These are phyloP conservation scores for Lichtheimia ramosa DNA, from an alignment of 371 early-diverging fungal species.

Conservation along the genomic window DNA sequence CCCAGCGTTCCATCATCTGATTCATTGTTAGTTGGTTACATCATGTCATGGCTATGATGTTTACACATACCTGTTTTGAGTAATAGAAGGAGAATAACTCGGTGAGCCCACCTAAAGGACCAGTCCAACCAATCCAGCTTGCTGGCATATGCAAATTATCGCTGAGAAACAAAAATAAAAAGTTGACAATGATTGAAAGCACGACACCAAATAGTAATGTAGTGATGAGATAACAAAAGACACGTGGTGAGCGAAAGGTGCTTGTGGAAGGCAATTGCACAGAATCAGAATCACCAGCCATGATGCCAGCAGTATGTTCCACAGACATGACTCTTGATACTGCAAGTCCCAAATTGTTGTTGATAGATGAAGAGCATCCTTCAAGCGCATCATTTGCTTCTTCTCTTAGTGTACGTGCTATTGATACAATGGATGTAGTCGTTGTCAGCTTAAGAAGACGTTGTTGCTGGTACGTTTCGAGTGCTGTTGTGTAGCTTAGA, in stretches of 20 bases:
- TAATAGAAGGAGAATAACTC: slow-evolving; percentile 37
- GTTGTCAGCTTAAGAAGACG: slow-evolving; percentile 8
- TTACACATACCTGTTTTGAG: slow-evolving; percentile 24
- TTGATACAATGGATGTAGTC: background rate
- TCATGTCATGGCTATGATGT: too few relatives aligned
- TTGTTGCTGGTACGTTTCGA: slow-evolving; percentile 4
- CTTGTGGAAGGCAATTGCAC: background rate
- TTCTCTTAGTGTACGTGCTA: slow-evolving; percentile 25
- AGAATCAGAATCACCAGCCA: background rate
- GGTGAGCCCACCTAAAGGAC: slow-evolving; percentile 33
- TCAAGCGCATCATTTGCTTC: slow-evolving; percentile 41
- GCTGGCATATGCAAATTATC: slow-evolving; percentile 29
- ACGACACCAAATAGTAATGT: slow-evolving; percentile 33
- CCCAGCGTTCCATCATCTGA: slow-evolving; percentile 35
- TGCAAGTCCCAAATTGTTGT: slow-evolving; percentile 27
- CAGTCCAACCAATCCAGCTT: slow-evolving; percentile 36
- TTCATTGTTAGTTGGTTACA: background rate
- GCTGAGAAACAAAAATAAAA: slow-evolving; percentile 31
- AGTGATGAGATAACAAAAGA: slow-evolving; percentile 24
- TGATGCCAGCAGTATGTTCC: slow-evolving; percentile 22
- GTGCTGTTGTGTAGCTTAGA: background rate
- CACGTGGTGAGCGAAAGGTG: slow-evolving; percentile 11
- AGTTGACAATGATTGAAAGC: slow-evolving; percentile 41
- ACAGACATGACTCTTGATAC: slow-evolving; percentile 37
- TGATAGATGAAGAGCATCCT: background rate